These are phyloP conservation scores for Syzygium malaccense DNA, from an alignment of 441 rosid species.

Conservation along the genomic window DNA sequence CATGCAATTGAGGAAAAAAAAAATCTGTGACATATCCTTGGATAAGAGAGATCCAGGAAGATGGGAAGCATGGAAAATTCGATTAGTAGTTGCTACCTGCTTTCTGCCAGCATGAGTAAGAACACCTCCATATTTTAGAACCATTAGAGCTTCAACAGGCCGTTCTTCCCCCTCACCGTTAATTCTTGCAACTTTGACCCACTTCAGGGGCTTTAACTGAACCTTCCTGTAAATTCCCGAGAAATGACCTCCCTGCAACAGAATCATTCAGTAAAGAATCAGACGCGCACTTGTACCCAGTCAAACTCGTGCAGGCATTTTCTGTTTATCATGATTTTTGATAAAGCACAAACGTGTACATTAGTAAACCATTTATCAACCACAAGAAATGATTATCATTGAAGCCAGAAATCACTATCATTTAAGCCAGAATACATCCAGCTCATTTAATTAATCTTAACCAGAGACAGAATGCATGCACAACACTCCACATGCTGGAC, in stretches of 20 bases:
- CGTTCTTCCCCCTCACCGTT: conserved; percentile 92
- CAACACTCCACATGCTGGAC: not conserved
- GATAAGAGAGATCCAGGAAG: not conserved
- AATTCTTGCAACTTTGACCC: conserved; percentile 72
- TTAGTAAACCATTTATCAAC: not conserved
- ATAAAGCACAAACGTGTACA: not conserved
- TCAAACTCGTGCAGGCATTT: not conserved
- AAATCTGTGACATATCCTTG: not conserved
- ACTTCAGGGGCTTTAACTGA: conserved; percentile 93
- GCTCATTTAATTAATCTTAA: not conserved
- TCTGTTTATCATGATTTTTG: not conserved
- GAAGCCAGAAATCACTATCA: not conserved
- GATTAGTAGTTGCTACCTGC: conserved; percentile 50
- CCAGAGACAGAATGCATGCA: not conserved
- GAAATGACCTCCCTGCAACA: conserved; percentile 92
- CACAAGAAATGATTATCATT: not conserved
- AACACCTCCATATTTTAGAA: conserved; percentile 99
- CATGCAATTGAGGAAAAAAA: not conserved
- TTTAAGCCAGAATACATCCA: not conserved
- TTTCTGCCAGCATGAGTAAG: conserved; percentile 99
- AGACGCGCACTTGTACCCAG: not conserved
- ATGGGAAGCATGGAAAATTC: not conserved
- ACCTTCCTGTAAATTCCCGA: conserved; percentile 99
- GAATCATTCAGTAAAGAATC: not conserved
- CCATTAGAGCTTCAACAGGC: conserved; percentile 97